A percentile compares a stretch with the other conserved stretches of the same genome.
Conservation (phyloP, 768 basidiomycete species). For the Stropharia rugosoannulata region DNA sequence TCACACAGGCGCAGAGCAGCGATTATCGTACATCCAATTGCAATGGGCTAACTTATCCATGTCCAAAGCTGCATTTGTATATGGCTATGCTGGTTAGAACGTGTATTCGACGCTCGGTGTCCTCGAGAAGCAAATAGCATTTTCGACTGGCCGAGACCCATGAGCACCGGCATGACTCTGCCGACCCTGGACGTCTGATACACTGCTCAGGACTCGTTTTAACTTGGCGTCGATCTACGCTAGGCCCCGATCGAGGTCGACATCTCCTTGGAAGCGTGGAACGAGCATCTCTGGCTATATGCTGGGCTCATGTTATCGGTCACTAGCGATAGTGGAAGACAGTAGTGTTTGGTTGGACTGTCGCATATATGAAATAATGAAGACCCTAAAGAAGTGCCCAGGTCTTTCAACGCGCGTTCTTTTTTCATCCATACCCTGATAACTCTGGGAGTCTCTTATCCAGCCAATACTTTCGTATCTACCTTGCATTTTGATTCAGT, state of each 20-base stretch:
- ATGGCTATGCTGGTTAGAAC: slow-evolving; percentile 11
- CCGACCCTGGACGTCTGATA: neutral
- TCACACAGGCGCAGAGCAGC: slow-evolving; percentile 8
- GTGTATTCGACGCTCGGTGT: slow-evolving; percentile 17
- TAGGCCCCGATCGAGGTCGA: slow-evolving; percentile 4
- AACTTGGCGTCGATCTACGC: neutral
- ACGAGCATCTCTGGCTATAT: no score
- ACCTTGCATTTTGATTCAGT: neutral
- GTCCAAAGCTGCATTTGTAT: slow-evolving; percentile 8
- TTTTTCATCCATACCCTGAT: neutral
- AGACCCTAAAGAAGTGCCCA: neutral
- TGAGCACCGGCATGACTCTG: neutral
- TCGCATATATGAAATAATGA: neutral
- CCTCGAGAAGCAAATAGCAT: slow-evolving; percentile 17
- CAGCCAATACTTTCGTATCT: neutral
- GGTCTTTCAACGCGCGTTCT: neutral
- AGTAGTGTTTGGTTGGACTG: no score
- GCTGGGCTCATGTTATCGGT: no score
- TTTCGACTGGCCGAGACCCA: neutral
- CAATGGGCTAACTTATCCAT: slow-evolving; percentile 13
- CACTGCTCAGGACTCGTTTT: neutral
- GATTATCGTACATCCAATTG: slow-evolving; percentile 11
- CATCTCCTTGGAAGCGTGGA: neutral
- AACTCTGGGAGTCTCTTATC: slow-evolving; percentile 7
- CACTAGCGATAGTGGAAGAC: no score